phyloP scores from a whole-genome alignment of 176 grass and related monocot species.

The Triticum monococcum region DNA sequence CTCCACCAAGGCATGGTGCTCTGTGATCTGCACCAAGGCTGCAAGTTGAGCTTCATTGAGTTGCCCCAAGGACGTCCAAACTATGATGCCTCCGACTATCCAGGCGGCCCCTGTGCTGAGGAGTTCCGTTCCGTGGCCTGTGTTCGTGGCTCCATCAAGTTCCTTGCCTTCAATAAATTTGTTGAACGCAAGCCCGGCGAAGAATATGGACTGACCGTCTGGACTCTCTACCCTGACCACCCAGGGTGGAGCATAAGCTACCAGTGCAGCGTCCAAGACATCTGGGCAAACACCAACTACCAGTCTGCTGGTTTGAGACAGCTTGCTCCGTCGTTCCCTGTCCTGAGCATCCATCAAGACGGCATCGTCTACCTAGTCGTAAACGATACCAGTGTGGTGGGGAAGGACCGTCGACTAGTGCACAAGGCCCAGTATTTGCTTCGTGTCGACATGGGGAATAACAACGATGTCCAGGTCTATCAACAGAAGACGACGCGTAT shows the following conservation, averaged over 20 bases:
- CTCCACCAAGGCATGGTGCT: neutral
- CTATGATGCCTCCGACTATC: neutral
- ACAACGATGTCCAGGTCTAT: neutral
- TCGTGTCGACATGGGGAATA: neutral
- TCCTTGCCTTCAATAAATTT: neutral
- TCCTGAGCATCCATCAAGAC: neutral
- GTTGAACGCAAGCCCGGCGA: neutral
- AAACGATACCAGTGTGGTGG: neutral
- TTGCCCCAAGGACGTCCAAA: neutral
- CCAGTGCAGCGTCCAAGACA: neutral
- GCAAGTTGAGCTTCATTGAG: neutral
- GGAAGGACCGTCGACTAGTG: neutral
- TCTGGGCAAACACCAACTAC: neutral
- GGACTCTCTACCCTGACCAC: constrained; percentile 10
- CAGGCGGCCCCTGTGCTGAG: neutral
- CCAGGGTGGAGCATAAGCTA: neutral
- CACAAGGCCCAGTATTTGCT: neutral
- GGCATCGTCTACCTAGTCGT: neutral
- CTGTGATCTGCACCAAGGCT: neutral
- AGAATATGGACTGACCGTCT: neutral
- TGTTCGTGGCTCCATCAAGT: neutral
- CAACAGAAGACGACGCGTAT: neutral
- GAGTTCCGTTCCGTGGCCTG: neutral
- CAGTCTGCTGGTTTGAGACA: neutral
- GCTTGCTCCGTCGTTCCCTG: neutral